Base-by-base conservation (phyloP, 1,139 yeast species). In the Lodderomyces jiufengensis region DNA sequence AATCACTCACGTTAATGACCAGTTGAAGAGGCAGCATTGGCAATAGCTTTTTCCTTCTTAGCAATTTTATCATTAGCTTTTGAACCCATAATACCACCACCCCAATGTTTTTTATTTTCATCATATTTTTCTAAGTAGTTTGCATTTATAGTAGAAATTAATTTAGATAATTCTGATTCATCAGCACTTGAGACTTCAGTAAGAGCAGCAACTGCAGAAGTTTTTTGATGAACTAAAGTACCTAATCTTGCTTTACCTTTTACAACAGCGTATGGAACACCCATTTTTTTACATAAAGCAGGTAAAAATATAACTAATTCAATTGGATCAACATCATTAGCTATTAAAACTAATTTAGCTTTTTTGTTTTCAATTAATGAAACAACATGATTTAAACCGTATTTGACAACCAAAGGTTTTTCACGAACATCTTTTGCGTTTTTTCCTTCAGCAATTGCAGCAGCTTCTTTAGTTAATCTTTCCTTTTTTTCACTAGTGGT, bases 171-270 rank as follows among this genome's bases (percentile, higher is more conserved):
- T 63, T 87, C 90, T 63, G 95, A 80, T 76, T 87, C 94, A 70
- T 92, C 97, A 68, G 86, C 96, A 51, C 94, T 71, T 62, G 73
- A 76, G 59, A 90, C 97, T 65, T 90, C 97, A 52, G 95, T 87
- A 69, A 90, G 73, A 61, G 97, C 97, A 60, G 95, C 96, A 55
- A 87, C 97, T 47, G 97, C 81, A 54, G 97, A 82, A 61, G 92
- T 88, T 84, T 90, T 90, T 77, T 87, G 79, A 86, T 88, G 95
- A 50, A 88, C 96, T 59, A 90, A 80, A 60, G 96, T 85, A 58
- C 97, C 97, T 63, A 90, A 83, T 81, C 97, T 87, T 52, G 97
- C 96, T 84, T 88, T 90, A 72, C 97, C 97, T 81, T 90, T 90
- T 61, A 90, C 87, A 65, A 90, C 84, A 55, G 97, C 97, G 78